Percentiles rank a stretch among this genome's conserved stretches.
Evolutionary conservation across 2,329 filamentous ascomycete species (phyloP).

Genomic region (Verruconis gallopava): DNA sequence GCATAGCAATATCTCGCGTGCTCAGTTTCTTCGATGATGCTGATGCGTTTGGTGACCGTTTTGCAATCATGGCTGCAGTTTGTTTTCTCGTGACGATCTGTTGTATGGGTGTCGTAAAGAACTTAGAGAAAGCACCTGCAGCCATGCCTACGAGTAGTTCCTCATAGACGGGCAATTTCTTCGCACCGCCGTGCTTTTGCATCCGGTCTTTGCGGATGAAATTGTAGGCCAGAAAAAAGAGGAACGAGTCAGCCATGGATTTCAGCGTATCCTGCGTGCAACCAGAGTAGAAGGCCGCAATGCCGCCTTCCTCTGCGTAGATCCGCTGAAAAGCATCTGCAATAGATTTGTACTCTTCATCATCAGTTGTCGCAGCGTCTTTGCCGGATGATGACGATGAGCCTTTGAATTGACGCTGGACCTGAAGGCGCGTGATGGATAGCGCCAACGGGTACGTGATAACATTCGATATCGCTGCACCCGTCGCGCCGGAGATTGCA

Average conservation of each 20-base stretch:
- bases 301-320: conserved; percentile 55
- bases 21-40: conserved; percentile 14
- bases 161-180: conserved; percentile 47
- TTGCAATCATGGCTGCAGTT: conserved; percentile 44
- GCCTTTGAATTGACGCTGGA: conserved; percentile 48
- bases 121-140: conserved; percentile 61
- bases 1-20: conserved; percentile 43
- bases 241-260: conserved; percentile 54
- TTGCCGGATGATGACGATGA: conserved; percentile 21
- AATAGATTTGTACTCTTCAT: conserved; percentile 49
- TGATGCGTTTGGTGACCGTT: conserved; percentile 23
- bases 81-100: conserved; percentile 77
- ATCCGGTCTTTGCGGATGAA: conserved; percentile 36
- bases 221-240: conserved; percentile 77
- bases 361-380: conserved; percentile 16
- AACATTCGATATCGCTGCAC: conserved; percentile 67
- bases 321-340: conserved; percentile 60
- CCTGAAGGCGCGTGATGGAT: conserved; percentile 69
- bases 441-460: conserved; percentile 71
- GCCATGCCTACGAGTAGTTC: conserved; percentile 62
- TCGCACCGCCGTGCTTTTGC: conserved; percentile 19
- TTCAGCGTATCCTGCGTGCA: conserved; percentile 31
- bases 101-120: conserved; percentile 66
- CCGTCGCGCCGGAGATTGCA: conserved; percentile 65
- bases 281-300: conserved; percentile 50